Evolutionary conservation across 1,139 yeast species (phyloP).

Genomic region (Pichia sp.): DNA sequence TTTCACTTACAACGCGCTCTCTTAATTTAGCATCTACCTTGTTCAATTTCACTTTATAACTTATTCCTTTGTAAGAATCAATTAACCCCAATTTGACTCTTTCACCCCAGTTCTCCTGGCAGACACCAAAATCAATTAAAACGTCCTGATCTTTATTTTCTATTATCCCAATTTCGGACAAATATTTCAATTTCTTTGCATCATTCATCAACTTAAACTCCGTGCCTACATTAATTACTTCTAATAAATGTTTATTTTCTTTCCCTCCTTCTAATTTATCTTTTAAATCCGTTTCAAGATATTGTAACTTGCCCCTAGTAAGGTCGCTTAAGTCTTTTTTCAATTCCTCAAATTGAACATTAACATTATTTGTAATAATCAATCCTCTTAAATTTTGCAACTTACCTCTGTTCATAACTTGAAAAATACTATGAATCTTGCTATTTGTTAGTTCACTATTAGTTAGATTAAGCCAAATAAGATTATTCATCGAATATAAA

Average conservation of each 20-base stretch:
- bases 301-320: slow-evolving; percentile 10
- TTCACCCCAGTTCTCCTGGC: slow-evolving; percentile 7
- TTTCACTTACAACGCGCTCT: slow-evolving; percentile 8
- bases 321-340: slow-evolving; percentile 7
- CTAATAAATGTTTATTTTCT: not conserved
- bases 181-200: slow-evolving; percentile 8
- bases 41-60: slow-evolving; percentile 6
- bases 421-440: slow-evolving; percentile 9
- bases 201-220: slow-evolving; percentile 13
- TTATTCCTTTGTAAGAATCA: not conserved
- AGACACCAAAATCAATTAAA: slow-evolving; percentile 12
- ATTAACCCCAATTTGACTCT: slow-evolving; percentile 10
- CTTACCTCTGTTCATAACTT: slow-evolving; percentile 12
- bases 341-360: slow-evolving; percentile 7
- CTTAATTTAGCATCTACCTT: slow-evolving; percentile 1
- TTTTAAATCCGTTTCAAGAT: slow-evolving; percentile 12
- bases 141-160: not conserved
- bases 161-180: slow-evolving; percentile 1
- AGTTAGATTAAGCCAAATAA: slow-evolving; percentile 13
- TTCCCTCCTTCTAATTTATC: not conserved
- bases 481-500: slow-evolving; percentile 8
- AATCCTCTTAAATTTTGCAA: slow-evolving; percentile 9
- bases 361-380: slow-evolving; percentile 9
- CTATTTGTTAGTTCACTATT: slow-evolving; percentile 1
- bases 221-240: not conserved